Evolutionary conservation across 176 grass and related monocot genomes (phyloP).

Genomic region (Carex parvula): DNA sequence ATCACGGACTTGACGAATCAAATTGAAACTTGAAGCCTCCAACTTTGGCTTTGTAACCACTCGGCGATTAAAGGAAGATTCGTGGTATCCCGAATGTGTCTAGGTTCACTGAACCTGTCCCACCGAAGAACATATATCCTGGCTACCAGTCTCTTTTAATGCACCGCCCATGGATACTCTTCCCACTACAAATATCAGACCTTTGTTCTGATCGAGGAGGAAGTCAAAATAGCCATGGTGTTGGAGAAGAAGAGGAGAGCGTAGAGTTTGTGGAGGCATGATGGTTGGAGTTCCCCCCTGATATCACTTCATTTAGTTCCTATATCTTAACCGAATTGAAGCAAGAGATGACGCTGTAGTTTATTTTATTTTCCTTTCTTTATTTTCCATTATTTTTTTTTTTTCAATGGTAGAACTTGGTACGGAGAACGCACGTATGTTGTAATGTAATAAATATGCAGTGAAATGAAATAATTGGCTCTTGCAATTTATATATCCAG

Average conservation of each 20-base stretch:
- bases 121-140: background rate
- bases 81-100: background rate
- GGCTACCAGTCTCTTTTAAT: background rate
- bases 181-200: background rate
- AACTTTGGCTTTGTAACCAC: background rate
- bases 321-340: background rate
- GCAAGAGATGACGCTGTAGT: background rate
- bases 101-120: background rate
- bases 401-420: background rate
- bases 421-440: background rate
- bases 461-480: background rate
- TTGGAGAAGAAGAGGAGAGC: background rate
- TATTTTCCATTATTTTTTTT: background rate
- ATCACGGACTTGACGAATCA: background rate
- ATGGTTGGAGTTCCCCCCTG: background rate
- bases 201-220: too few relatives aligned
- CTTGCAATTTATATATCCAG: background rate
- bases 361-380: background rate
- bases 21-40: background rate
- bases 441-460: background rate
- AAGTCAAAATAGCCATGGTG: background rate
- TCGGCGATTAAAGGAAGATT: background rate
- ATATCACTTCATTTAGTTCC: background rate
- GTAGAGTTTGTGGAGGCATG: background rate
- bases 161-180: background rate